Evolutionary conservation across 768 basidiomycete genomes (phyloP).

Genomic region (Collybiopsis confluens): DNA sequence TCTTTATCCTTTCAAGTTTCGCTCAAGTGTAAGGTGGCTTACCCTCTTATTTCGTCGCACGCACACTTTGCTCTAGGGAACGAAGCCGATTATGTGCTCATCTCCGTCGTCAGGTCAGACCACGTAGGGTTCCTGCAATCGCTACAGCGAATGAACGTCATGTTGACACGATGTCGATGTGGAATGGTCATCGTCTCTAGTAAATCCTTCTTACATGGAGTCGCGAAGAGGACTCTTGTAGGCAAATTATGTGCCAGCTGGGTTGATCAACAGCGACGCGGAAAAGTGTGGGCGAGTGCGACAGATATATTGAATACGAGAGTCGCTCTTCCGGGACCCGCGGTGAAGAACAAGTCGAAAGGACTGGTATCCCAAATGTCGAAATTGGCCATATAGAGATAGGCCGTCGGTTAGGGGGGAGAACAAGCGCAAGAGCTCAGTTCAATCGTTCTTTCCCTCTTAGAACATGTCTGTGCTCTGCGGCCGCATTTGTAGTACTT

Average conservation of each 20-base stretch:
- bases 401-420: no score
- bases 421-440: no score
- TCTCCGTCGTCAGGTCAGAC: constrained; percentile 47
- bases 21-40: background rate
- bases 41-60: background rate
- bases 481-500: no score
- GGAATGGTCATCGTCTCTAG: constrained; percentile 47
- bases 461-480: no score
- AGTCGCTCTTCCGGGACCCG: constrained; percentile 28
- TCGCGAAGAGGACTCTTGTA: constrained; percentile 36
- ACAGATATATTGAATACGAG: constrained; percentile 20
- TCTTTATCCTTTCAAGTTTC: background rate
- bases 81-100: constrained; percentile 44
- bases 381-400: no score
- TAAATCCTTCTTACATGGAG: constrained; percentile 31
- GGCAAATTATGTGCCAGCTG: constrained; percentile 29
- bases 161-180: constrained; percentile 43
- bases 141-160: constrained; percentile 45
- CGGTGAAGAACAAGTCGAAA: background rate
- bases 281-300: constrained; percentile 28
- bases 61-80: no score
- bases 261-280: no score
- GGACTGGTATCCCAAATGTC: no score
- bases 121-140: constrained; percentile 43
- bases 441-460: no score